Evolutionary conservation across 2,329 filamentous ascomycete species (phyloP).

Genomic region (Penicillium vulpinum): DNA sequence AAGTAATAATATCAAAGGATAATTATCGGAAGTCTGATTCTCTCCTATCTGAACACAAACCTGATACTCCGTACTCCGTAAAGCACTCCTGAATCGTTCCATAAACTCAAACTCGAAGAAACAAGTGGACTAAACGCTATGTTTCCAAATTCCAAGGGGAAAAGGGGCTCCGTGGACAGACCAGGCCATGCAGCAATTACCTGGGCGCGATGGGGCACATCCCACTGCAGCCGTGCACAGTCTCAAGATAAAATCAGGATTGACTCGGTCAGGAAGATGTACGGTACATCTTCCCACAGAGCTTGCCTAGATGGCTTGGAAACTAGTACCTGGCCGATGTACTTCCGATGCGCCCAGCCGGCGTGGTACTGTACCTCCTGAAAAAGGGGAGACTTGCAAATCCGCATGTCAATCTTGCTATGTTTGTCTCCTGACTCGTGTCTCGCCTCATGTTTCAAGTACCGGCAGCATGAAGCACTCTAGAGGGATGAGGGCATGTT

Average conservation of each 20-base stretch:
- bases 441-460: slow-evolving; percentile 14
- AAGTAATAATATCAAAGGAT: slow-evolving; percentile 1
- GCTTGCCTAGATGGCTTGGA: slow-evolving; percentile 19
- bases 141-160: slow-evolving; percentile 6
- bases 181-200: slow-evolving; percentile 7
- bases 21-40: slow-evolving; percentile 6
- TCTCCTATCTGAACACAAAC: slow-evolving; percentile 2
- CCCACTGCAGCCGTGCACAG: slow-evolving; percentile 7
- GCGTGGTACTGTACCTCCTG: neutral
- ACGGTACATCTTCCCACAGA: slow-evolving; percentile 12
- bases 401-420: neutral
- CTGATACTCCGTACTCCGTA: neutral
- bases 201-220: slow-evolving; percentile 10
- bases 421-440: neutral
- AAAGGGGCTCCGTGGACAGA: neutral
- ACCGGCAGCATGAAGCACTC: neutral
- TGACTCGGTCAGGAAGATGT: neutral
- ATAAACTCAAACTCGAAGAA: neutral
- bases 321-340: slow-evolving; percentile 14
- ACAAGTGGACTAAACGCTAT: neutral
- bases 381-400: slow-evolving; percentile 2
- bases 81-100: neutral
- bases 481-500: neutral
- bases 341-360: slow-evolving; percentile 17
- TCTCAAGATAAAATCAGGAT: slow-evolving; percentile 2